Conservation (phyloP, 1,284 basidiomycete genomes). For the Cryptococcus sp. region DNA sequence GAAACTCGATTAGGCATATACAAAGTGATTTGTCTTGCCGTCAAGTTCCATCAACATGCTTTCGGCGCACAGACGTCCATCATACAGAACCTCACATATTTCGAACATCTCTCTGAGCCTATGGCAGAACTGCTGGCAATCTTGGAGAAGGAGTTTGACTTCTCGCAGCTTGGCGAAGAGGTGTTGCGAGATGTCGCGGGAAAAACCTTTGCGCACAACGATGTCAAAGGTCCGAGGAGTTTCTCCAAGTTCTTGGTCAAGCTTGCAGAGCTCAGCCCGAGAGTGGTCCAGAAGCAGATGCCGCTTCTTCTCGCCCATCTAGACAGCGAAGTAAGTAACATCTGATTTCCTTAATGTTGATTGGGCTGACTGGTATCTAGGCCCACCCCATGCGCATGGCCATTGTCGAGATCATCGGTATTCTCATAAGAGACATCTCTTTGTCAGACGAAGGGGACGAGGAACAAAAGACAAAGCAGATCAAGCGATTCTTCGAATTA, state of each 20-base stretch:
- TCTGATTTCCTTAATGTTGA: background rate
- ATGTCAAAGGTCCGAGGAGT: constrained; percentile 82
- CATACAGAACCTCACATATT: constrained; percentile 89
- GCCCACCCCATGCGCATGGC: constrained; percentile 95
- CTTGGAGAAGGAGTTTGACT: constrained; percentile 83
- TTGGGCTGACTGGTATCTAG: constrained; percentile 51
- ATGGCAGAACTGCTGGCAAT: constrained; percentile 87
- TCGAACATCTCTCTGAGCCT: constrained; percentile 89
- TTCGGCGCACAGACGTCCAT: constrained; percentile 85
- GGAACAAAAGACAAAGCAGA: constrained; percentile 72
- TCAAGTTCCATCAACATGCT: constrained; percentile 86
- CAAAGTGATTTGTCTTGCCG: constrained; percentile 86
- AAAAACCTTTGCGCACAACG: constrained; percentile 54
- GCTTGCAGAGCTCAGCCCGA: constrained; percentile 78
- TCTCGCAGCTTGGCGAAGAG: constrained; percentile 85
- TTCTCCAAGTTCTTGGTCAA: constrained; percentile 84
- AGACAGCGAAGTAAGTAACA: constrained; percentile 78
- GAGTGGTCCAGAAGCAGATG: constrained; percentile 88
- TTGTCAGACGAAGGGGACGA: constrained; percentile 61
- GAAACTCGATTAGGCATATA: constrained; percentile 74
- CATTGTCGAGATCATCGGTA: constrained; percentile 80
- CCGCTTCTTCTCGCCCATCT: constrained; percentile 79
- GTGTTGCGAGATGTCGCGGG: constrained; percentile 62
- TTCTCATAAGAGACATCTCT: constrained; percentile 75
- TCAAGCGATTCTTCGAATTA: constrained; percentile 78